phyloP scores from a whole-genome alignment of 768 basidiomycete species.

The Obba rivulosa region DNA sequence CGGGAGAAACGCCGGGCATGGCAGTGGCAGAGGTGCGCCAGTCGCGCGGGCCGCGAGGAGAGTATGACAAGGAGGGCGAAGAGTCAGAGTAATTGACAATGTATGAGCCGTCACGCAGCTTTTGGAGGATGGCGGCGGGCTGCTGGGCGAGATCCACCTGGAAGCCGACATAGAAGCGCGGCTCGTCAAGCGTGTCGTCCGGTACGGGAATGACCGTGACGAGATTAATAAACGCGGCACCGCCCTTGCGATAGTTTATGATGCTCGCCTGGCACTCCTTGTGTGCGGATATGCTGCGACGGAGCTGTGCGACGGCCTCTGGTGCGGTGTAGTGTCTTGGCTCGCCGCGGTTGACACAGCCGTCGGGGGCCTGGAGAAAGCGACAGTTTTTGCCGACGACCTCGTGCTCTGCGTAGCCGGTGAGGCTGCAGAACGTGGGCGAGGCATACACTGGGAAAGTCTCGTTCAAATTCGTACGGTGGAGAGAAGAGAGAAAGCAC shows the following conservation, averaged over 20 bases:
- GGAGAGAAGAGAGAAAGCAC: conserved; percentile 3
- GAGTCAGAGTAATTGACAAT: conserved; percentile 49
- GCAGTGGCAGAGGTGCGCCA: conserved; percentile 25
- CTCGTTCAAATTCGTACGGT: background rate
- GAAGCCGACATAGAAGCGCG: conserved; percentile 90
- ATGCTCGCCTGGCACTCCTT: conserved; percentile 89
- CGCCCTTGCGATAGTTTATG: conserved; percentile 85
- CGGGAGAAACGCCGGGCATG: conserved; percentile 42
- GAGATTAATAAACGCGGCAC: conserved; percentile 85
- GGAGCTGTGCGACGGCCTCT: conserved; percentile 61
- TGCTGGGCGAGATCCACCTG: conserved; percentile 90
- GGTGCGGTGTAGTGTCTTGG: conserved; percentile 57
- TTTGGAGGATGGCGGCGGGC: conserved; percentile 77
- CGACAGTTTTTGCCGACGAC: conserved; percentile 89
- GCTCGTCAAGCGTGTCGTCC: conserved; percentile 56
- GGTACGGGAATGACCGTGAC: conserved; percentile 84
- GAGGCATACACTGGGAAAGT: conserved; percentile 65
- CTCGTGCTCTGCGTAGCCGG: conserved; percentile 70
- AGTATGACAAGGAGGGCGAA: conserved; percentile 7
- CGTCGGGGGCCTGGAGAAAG: conserved; percentile 79
- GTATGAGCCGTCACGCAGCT: conserved; percentile 68
- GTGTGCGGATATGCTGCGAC: conserved; percentile 57
- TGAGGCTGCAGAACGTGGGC: conserved; percentile 73
- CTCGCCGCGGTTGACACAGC: conserved; percentile 46
- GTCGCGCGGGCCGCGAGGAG: conserved; percentile 20